phyloP scores from a whole-genome alignment of 2,329 filamentous ascomycete genomes.

The Phyllosticta citribraziliensis region DNA sequence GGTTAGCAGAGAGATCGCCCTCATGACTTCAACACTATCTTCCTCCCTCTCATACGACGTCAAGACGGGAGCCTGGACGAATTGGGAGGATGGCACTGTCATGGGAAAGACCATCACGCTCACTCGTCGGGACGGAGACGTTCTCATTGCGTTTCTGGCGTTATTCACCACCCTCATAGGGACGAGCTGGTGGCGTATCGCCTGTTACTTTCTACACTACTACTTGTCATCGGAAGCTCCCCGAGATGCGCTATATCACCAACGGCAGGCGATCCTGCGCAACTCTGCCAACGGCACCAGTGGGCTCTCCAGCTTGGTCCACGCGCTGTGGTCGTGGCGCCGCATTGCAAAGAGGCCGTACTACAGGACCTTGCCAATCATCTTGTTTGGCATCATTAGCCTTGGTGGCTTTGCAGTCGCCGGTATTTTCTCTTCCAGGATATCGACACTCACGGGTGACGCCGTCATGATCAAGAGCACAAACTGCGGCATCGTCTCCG shows the following conservation, averaged over 20 bases:
- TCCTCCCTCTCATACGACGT: conserved; percentile 9
- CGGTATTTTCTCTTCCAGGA: conserved; percentile 10
- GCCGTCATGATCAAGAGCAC: conserved; percentile 4
- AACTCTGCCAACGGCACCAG: conserved; percentile 3
- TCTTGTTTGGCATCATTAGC: not conserved
- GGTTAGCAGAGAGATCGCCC: not conserved
- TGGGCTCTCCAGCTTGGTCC: not conserved
- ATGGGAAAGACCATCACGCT: conserved; percentile 26
- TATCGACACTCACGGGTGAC: not conserved
- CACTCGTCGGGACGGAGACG: conserved; percentile 18
- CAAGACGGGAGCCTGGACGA: conserved; percentile 22
- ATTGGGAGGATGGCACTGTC: conserved; percentile 23
- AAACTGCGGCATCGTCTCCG: not conserved
- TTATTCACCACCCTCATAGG: conserved; percentile 22
- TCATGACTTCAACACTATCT: not conserved
- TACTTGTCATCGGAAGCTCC: conserved; percentile 12
- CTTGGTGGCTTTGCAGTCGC: conserved; percentile 4
- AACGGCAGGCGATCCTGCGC: conserved; percentile 10
- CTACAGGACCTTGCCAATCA: not conserved
- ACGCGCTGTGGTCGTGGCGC: not conserved
- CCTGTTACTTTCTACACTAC: conserved; percentile 15
- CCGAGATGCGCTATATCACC: conserved; percentile 19
- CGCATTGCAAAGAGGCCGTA: not conserved
- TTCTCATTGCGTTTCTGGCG: conserved; percentile 27
- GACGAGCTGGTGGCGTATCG: conserved; percentile 15